Base-by-base conservation (phyloP, 306 rosid genomes). In the Sicyos baderoa region DNA sequence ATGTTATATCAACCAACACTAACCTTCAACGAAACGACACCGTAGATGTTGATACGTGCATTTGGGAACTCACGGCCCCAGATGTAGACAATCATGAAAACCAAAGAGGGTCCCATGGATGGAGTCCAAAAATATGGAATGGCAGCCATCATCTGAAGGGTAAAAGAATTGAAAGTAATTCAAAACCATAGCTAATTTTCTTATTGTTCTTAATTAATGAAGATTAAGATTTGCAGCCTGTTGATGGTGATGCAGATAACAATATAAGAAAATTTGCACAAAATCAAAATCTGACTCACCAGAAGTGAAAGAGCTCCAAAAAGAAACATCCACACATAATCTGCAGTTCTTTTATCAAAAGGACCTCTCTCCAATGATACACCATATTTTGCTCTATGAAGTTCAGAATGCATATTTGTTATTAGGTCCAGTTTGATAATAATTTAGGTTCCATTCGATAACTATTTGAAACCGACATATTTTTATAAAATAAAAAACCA, bases 1-100 rank as follows among this genome's bases (percentile, higher is more conserved):
- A 25, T 25, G 29, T 35, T 35, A 35, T 1, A 6, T 35, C 40
- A 35, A 35, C 40, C 40, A 6, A 35, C 40, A n/a, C 68, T 9
- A 81, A 89, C 96, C 91, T 89, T 87, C 72, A 89, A 76, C 48
- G 85, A 76, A 0, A 89, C 91, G 7, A 89, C 47, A 5, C 94
- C 96, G 11, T 87, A 87, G 8, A 87, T 74, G 73, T 15, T 81
- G 76, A 89, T 84, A 18, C 65, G 71, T 2, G 85, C 88, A 67
- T 87, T 73, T 22, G 94, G 94, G 75, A 85, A 82, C 79, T 87
- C 96, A 1, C 91, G 91, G 79, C 88, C 77, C 94, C 96, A 89
- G 32, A 89, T 69, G 70, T 89, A 89, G 72, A 62, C 76, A 32
- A 87, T 84, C 94, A 85, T 85, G 80, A 78, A 87, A 76, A 87